Evolutionary conservation across 257 asterid species (phyloP), one percentile per base, ranked within the genome.

Genomic region (Marsdenia floribunda): DNA sequence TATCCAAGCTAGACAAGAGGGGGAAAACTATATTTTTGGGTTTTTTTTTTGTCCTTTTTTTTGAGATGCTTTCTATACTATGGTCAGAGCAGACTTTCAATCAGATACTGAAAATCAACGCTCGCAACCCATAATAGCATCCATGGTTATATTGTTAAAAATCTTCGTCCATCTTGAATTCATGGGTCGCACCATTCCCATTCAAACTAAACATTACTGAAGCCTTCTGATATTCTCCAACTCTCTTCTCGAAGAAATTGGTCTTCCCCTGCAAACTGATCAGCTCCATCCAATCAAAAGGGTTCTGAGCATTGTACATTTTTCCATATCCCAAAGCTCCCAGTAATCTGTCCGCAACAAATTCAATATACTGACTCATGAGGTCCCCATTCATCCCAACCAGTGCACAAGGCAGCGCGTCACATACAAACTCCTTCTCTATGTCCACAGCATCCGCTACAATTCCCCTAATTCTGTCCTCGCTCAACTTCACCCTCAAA

Each of bases 231-330:
- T 95, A 95, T 15, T 95, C 99, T 13, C 99, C 98, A 21, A 92
- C 99, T 68, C 99, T 82, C 76, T 90, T 95, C 90, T 95, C 99
- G 22, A 95, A 95, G 88, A 95, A 90, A 68, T 95, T 95, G 0
- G 99, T 92, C 89, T 95, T 90, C 75, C 98, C 98, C 84, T 91
- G 97, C 82, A 93, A 71, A 55, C 98, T 93, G 59, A 93, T 93
- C 78, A 93, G 54, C 80, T 91, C 98, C 98, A 93, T 93, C 97
- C 97, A 93, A 81, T 93, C 98, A 46, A 91, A 93, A 2, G 97
- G 98, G 14, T 93, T 93, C 77, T 74, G 80, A 24, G 73, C 96
- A 67, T 84, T 74, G 75, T 89, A 93, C 80, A 91, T 2, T 37
- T 89, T 93, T 40, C 87, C 85, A 77, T 78, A 89, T 11, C 98